Evolutionary conservation across 208 protist species (phyloP), one percentile per base, ranked within the genome.

Genomic region (Acanthamoeba triangularis): DNA sequence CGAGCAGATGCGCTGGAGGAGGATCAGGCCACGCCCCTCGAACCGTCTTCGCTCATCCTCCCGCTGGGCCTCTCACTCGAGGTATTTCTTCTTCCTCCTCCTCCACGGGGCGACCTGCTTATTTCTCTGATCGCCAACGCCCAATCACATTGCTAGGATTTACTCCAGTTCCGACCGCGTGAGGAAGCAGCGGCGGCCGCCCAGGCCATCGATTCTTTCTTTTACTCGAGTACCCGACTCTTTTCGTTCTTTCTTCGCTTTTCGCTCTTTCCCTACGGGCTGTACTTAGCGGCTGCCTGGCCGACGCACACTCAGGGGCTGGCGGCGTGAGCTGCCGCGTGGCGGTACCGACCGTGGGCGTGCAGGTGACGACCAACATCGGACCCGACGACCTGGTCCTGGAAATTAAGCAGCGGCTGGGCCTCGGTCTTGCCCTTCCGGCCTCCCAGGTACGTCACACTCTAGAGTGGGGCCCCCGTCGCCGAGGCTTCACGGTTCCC

Each of bases 321-420:
- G 56, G 33, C 14, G 84, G 54, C 7, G 56, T 91, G 44, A 63
- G 41, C 52, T 91, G 59, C 33, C 52, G 54, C 35, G 84, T 91
- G 35, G 59, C 33, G 30, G 28, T 91, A 11, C 84, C 84, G 2
- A 33, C 84, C 23, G 23, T 30, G n/a, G 49, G 54, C 41, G 30
- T 63, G 14, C 84, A 91, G 41, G 11, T 91, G 16, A 28, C 23
- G 0, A 6, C 67, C n/a, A 30, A 28, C 33, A 47, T 69, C n/a
- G 84, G 59, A 30, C 84, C 84, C 23, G 84, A 91, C 41, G 84
- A 91, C n/a, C 35, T 67, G 47, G 54, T 91, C 23, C 8, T 13
- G 30, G 56, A 91, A 20, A 11, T 91, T 0, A 91, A 91, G 33
- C 65, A 37, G 30, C 28, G 30, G 13, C 65, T 74, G 10, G 13